Evolutionary conservation across 2,329 filamentous ascomycete genomes (phyloP), one percentile per base, ranked within the genome.

Genomic region (Pezicula neosporulosa): DNA sequence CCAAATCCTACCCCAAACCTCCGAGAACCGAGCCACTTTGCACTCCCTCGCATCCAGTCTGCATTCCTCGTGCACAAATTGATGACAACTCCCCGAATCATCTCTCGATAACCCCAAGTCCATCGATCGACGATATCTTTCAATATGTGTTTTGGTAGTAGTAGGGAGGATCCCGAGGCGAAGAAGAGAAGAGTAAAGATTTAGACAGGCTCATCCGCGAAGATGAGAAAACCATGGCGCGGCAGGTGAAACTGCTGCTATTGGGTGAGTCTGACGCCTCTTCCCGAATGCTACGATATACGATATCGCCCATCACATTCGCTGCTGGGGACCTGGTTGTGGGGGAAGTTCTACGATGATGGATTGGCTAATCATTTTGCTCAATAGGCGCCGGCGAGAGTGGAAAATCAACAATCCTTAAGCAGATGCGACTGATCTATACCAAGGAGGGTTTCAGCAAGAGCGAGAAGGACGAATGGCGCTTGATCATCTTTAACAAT

Each of bases 341-440:
- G 5, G 24, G 24, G 24, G 24, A 24, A 24, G 3, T 24, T 38
- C 35, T 46, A 24, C 9, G 15, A 16, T 9, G 16, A 16, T 13
- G 30, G 35, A 18, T 47, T n/a, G 42, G 49, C 57, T 63, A 57
- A 62, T 47, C n/a, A 39, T 39, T 18, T 18, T 44, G 37, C 24
- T n/a, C 38, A 47, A 48, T 38, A 97, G 92, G 93, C 70, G 93
- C 93, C 63, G 93, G 93, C 67, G 93, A 97, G 73, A 94, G 88
- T 53, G 90, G 93, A 59, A 97, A 97, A 73, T 97, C 93, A 8
- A 97, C 93, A 1, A 92, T 97, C 53, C 82, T 97, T 59, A 97
- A 97, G 76, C 93, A 97, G 77, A 97, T 99, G 94, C 93, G 93
- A 70, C 85, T 99, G 71, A 97, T 99, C 63, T 94, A 97, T 70